Evolutionary conservation across 2,329 filamentous ascomycete genomes (phyloP).

Genomic region (Fusarium torreyae): DNA sequence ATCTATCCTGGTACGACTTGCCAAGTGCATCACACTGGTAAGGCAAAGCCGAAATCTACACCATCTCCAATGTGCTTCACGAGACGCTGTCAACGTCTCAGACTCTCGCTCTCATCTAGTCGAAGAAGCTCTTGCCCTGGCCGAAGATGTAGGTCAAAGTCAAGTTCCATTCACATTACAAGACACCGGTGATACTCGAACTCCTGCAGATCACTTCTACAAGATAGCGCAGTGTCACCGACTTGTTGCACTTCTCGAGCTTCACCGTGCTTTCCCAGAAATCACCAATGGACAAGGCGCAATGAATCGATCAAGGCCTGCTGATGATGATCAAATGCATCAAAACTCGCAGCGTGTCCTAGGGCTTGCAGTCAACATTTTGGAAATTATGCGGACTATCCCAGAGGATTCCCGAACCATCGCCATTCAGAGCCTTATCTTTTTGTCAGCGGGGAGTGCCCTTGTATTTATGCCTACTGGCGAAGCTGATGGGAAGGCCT

Average conservation of each 20-base stretch:
- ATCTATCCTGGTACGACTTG: constrained; percentile 14
- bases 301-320: not conserved
- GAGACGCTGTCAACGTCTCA: too few relatives aligned
- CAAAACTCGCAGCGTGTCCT: not conserved
- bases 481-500: too few relatives aligned
- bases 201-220: not conserved
- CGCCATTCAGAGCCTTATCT: constrained; percentile 9
- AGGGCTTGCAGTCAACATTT: not conserved
- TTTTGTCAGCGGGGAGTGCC: not conserved
- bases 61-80: too few relatives aligned
- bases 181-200: not conserved
- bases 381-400: not conserved
- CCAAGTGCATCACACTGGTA: constrained; percentile 6
- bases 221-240: constrained; percentile 8
- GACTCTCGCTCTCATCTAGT: not conserved
- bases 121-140: not conserved
- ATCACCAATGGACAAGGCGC: too few relatives aligned
- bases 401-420: not conserved
- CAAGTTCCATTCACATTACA: not conserved
- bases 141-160: not conserved
- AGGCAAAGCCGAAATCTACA: not conserved
- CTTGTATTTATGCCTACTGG: not conserved
- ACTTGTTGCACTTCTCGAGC: constrained; percentile 3
- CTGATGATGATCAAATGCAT: too few relatives aligned
- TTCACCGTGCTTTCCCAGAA: not conserved